phyloP scores from a whole-genome alignment of 1,284 basidiomycete genomes.

The Xerocomus amazonicus region DNA sequence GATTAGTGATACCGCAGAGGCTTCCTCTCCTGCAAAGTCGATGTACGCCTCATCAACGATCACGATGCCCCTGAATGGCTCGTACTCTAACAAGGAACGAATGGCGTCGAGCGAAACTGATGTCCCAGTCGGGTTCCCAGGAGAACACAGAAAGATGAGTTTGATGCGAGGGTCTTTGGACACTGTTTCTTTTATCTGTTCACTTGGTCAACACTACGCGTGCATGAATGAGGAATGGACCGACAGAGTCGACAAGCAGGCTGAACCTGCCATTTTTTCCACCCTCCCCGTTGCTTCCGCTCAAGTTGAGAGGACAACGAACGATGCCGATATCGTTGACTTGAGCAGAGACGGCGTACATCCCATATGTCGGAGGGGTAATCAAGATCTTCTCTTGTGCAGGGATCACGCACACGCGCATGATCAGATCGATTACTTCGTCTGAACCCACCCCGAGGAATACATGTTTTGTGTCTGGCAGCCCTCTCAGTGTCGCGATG shows the following conservation, averaged over 20 bases:
- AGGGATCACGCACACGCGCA: constrained; percentile 85
- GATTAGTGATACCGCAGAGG: constrained; percentile 71
- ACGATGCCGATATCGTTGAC: constrained; percentile 91
- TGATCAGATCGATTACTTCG: constrained; percentile 94
- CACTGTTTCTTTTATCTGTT: constrained; percentile 72
- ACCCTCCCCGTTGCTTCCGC: constrained; percentile 55
- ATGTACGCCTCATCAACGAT: constrained; percentile 98
- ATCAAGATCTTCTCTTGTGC: constrained; percentile 79
- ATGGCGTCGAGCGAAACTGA: constrained; percentile 74
- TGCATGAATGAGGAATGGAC: constrained; percentile 23
- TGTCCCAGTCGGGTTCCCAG: constrained; percentile 96
- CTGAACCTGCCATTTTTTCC: constrained; percentile 77
- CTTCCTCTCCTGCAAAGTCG: constrained; percentile 74
- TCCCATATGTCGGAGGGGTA: constrained; percentile 96
- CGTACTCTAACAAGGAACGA: constrained; percentile 73
- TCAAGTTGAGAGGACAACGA: constrained; percentile 74
- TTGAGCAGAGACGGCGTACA: constrained; percentile 94
- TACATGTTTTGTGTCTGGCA: constrained; percentile 69
- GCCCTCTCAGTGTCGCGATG: constrained; percentile 67
- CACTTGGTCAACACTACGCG: constrained; percentile 5
- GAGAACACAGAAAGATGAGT: constrained; percentile 93
- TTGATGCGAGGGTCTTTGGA: constrained; percentile 75
- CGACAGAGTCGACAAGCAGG: constrained; percentile 70
- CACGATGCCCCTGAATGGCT: constrained; percentile 85
- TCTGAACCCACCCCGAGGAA: constrained; percentile 97